These are phyloP conservation scores for Rhizopus stolonifer DNA, from an alignment of 371 early-diverging fungal genomes.

Conservation along the genomic window DNA sequence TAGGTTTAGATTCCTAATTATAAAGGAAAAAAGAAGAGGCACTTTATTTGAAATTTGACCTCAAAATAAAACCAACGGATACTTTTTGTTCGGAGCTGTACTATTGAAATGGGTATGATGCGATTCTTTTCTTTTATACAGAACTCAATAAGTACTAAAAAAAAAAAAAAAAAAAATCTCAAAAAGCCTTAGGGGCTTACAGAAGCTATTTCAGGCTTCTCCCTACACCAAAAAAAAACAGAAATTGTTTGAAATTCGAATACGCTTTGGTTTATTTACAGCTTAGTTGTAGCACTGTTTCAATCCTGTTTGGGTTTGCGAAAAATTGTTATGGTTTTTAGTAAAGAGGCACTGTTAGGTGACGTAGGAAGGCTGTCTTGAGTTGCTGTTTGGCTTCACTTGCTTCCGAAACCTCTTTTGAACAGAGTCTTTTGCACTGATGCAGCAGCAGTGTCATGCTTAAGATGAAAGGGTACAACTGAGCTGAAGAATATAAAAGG, in stretches of 20 bases:
- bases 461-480: constrained; percentile 15
- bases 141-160: background rate
- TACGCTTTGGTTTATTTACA: no score
- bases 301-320: constrained; percentile 11
- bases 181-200: background rate
- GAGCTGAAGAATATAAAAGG: constrained; percentile 6
- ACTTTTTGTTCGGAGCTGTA: no score
- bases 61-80: no score
- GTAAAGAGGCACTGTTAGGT: constrained; percentile 3
- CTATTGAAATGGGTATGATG: background rate
- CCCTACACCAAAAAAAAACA: no score
- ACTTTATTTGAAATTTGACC: no score
- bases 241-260: no score
- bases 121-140: background rate
- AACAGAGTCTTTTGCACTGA: constrained; percentile 5
- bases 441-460: constrained; percentile 10
- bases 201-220: background rate
- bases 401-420: constrained; percentile 1
- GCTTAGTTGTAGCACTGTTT: constrained; percentile 12
- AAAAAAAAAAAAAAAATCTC: no score
- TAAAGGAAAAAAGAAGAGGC: no score
- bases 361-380: constrained; percentile 12
- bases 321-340: constrained; percentile 1
- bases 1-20: no score
- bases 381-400: constrained; percentile 14